Conservation (phyloP, 1,139 yeast genomes). For the Kodamaea alishanica region DNA sequence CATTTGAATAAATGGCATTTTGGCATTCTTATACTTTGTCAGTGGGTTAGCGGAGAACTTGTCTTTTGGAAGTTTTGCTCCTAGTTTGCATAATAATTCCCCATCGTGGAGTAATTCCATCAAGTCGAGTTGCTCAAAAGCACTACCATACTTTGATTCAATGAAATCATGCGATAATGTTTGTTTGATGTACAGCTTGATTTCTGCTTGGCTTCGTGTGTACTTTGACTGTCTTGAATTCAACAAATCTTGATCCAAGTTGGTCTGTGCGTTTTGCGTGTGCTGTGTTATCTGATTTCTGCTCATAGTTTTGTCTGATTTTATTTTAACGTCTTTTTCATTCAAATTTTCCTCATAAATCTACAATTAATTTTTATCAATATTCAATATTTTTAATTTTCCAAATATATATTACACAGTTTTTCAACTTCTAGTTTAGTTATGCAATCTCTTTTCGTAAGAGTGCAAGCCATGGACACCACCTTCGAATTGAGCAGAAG, state of each 20-base stretch:
- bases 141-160: conserved; percentile 10
- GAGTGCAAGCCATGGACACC: conserved; percentile 97
- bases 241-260: conserved; percentile 55
- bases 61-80: conserved; percentile 26
- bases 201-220: conserved; percentile 40
- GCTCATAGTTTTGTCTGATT: conserved; percentile 7
- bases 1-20: conserved; percentile 85
- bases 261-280: conserved; percentile 36
- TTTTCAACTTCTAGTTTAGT: conserved; percentile 34
- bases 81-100: conserved; percentile 53
- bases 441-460: conserved; percentile 94
- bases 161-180: conserved; percentile 10
- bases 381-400: background rate
- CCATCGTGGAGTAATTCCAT: conserved; percentile 64
- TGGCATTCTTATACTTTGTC: conserved; percentile 53
- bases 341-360: background rate
- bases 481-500: conserved; percentile 98
- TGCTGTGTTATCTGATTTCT: conserved; percentile 8
- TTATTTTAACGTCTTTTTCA: background rate
- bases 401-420: background rate
- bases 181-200: conserved; percentile 40
- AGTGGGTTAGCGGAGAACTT: conserved; percentile 35
- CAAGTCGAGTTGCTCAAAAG: conserved; percentile 26
- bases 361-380: background rate
- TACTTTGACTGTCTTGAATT: conserved; percentile 49